A percentile compares a stretch with the other conserved stretches of the same genome.
These are phyloP conservation scores for Nissolia schottii DNA, from an alignment of 306 rosid species.

Conservation along the genomic window DNA sequence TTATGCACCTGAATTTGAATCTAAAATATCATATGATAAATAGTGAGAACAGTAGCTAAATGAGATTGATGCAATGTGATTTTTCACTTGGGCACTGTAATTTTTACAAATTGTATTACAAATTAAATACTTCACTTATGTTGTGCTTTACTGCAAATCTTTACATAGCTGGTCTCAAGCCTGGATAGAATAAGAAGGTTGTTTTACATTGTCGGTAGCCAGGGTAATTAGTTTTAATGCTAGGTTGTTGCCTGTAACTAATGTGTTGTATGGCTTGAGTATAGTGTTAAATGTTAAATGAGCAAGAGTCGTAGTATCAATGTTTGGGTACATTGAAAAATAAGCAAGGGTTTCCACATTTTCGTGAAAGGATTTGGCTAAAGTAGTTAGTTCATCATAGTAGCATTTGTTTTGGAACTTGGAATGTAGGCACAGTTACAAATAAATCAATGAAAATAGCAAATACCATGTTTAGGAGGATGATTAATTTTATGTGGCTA, in stretches of 20 bases:
- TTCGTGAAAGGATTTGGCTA: not conserved
- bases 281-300: too few species aligned
- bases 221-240: too few species aligned
- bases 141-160: too few species aligned
- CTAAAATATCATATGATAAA: not conserved
- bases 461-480: not conserved
- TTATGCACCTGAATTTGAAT: not conserved
- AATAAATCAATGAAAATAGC: not conserved
- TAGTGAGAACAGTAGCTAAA: not conserved
- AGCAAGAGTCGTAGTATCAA: not conserved
- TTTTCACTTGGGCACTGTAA: not conserved
- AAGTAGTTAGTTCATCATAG: too few species aligned
- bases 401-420: not conserved
- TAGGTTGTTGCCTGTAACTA: not conserved
- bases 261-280: too few species aligned
- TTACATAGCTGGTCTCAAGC: not conserved
- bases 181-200: not conserved
- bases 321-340: too few species aligned
- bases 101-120: constrained; percentile 13
- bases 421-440: not conserved
- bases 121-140: too few species aligned
- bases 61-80: not conserved
- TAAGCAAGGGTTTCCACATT: not conserved
- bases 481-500: not conserved
- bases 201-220: too few species aligned